Conservation (phyloP, 2,329 filamentous ascomycete species). For the Neopestalotiopsis sp. region DNA sequence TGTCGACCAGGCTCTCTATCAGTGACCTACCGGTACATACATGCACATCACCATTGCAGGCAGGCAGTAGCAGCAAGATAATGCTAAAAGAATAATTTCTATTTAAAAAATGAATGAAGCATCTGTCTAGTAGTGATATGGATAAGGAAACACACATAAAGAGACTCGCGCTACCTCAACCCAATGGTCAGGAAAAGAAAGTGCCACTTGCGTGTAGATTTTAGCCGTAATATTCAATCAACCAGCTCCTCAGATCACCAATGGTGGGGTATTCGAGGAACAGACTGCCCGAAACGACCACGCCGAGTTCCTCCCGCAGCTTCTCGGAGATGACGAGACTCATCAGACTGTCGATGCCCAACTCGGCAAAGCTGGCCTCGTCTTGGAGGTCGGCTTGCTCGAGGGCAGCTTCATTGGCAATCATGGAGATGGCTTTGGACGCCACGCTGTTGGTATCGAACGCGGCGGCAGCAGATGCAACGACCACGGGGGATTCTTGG, state of each 20-base stretch:
- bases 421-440: slow-evolving; percentile 36
- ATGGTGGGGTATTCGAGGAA: slow-evolving; percentile 43
- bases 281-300: slow-evolving; percentile 34
- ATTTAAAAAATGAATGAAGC: too few relatives aligned
- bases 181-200: too few relatives aligned
- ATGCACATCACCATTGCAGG: too few relatives aligned
- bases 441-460: slow-evolving; percentile 27
- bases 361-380: slow-evolving; percentile 37
- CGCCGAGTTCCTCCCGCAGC: slow-evolving; percentile 35
- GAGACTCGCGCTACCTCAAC: too few relatives aligned
- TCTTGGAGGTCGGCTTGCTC: slow-evolving; percentile 50
- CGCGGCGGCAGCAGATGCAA: background rate
- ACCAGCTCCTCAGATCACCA: slow-evolving; percentile 34
- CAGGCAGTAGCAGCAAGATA: too few relatives aligned
- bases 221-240: slow-evolving; percentile 31
- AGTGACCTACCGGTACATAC: too few relatives aligned
- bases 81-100: too few relatives aligned
- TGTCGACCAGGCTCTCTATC: too few relatives aligned
- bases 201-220: too few relatives aligned
- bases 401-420: slow-evolving; percentile 63
- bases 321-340: slow-evolving; percentile 39
- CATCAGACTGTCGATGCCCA: slow-evolving; percentile 45
- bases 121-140: too few relatives aligned
- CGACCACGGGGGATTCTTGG: background rate
- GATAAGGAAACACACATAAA: too few relatives aligned